A percentile compares a stretch with the other conserved stretches of the same genome.
Conservation (phyloP, 2,329 filamentous ascomycete species). For the Fusarium acutatum region DNA sequence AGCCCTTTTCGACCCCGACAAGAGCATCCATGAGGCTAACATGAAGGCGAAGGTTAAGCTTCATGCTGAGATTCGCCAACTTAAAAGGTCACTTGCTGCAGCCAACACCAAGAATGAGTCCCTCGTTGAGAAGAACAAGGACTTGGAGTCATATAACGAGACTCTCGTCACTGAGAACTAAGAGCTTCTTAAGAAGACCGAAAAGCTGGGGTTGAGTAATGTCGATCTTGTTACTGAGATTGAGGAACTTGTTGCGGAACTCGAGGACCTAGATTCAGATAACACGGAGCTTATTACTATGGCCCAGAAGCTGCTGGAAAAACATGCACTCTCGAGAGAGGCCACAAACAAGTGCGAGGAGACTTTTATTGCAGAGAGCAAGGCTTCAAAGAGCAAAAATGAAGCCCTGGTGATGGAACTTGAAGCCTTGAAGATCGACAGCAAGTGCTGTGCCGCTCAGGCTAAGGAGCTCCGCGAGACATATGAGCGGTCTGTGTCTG, state of each 20-base stretch:
- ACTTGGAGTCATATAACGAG: not conserved
- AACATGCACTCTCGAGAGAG: not conserved
- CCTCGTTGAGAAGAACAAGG: not conserved
- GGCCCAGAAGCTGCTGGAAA: not conserved
- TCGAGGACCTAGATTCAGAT: not conserved
- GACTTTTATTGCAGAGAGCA: not conserved
- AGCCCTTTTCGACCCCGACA: not conserved
- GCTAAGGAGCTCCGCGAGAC: too few species aligned
- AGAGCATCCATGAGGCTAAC: not conserved
- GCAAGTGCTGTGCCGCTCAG: not conserved
- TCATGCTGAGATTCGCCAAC: not conserved
- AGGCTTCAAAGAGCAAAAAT: not conserved
- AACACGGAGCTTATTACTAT: not conserved
- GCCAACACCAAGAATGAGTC: not conserved
- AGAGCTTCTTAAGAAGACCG: not conserved
- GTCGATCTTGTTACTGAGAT: not conserved
- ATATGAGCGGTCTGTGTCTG: too few species aligned
- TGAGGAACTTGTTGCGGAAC: not conserved
- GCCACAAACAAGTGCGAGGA: accelerated
- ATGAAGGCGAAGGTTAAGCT: not conserved
- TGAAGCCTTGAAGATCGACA: too few species aligned
- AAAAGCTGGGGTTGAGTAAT: not conserved
- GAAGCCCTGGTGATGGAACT: not conserved
- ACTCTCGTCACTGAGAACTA: not conserved
- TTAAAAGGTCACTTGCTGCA: accelerated